Evolutionary conservation across 352 stramenopile genomes (phyloP).

Genomic region (Globisporangium carolinianum): DNA sequence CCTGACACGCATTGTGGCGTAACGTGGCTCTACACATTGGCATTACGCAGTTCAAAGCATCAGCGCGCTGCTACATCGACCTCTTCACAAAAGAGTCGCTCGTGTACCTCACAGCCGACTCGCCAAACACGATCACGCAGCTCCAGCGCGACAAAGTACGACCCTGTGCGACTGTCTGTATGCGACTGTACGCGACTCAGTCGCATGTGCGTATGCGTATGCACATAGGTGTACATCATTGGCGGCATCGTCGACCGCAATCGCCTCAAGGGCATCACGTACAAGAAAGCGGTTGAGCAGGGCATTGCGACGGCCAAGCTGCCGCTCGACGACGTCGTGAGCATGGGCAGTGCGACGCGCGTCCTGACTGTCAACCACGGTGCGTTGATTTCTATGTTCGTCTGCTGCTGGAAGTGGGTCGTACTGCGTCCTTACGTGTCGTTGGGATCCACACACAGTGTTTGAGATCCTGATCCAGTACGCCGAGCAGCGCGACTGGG

Average conservation of each 20-base stretch:
- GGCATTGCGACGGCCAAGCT: conserved; percentile 90
- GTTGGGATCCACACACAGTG: conserved; percentile 27
- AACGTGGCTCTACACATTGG: background rate
- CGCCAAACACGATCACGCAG: conserved; percentile 84
- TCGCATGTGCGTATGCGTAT: background rate
- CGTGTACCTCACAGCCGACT: conserved; percentile 95
- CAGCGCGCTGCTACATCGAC: conserved; percentile 57
- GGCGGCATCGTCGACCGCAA: conserved; percentile 97
- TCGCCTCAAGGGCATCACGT: conserved; percentile 90
- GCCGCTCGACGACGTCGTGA: conserved; percentile 80
- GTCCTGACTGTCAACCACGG: conserved; percentile 88
- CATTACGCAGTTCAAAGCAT: conserved; percentile 40
- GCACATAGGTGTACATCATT: conserved; percentile 90
- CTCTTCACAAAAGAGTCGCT: conserved; percentile 79
- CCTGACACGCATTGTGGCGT: too few relatives aligned
- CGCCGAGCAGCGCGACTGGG: conserved; percentile 65
- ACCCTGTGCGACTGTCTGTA: background rate
- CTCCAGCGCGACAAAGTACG: conserved; percentile 79
- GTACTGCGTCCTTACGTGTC: too few relatives aligned
- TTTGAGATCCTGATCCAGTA: conserved; percentile 79
- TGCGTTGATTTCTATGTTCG: conserved; percentile 15
- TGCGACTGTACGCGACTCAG: background rate
- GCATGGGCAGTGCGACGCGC: conserved; percentile 65
- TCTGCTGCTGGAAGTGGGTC: too few relatives aligned
- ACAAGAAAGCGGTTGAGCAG: conserved; percentile 87